Percentiles rank a stretch among this genome's conserved stretches.
phyloP scores from a whole-genome alignment of 2,329 filamentous ascomycete genomes.

The Claviceps sp. region DNA sequence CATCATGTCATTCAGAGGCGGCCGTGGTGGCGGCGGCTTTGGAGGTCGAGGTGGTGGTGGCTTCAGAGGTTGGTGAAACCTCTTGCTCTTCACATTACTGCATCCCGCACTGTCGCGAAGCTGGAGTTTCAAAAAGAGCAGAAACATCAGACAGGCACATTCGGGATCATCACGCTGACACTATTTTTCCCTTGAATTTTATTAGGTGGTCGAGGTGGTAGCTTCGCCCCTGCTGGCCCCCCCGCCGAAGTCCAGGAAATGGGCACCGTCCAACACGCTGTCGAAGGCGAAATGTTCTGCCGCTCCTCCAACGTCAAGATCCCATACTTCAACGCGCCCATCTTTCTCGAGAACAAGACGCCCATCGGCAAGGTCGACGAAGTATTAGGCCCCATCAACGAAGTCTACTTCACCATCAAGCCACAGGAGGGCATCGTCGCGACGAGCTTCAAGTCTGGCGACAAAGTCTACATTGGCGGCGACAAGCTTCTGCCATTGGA shows the following conservation, averaged over 20 bases:
- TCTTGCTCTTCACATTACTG: not conserved
- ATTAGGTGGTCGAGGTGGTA: conserved; percentile 11
- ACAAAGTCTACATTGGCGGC: conserved; percentile 91
- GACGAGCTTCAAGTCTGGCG: conserved; percentile 84
- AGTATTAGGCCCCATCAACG: conserved; percentile 91
- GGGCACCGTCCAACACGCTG: conserved; percentile 86
- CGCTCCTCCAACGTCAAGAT: conserved; percentile 90
- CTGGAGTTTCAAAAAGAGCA: not conserved
- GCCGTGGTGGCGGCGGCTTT: conserved; percentile 10
- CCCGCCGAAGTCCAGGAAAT: conserved; percentile 45
- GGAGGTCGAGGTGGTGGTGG: conserved; percentile 10
- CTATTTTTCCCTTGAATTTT: not conserved
- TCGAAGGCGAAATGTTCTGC: conserved; percentile 97
- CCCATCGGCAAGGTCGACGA: conserved; percentile 95
- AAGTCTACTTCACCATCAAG: conserved; percentile 98
- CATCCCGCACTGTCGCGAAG: not conserved
- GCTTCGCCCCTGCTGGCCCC: conserved; percentile 8
- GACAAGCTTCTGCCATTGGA: conserved; percentile 94
- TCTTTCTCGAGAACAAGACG: conserved; percentile 98
- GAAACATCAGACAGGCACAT: not conserved
- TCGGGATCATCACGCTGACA: not conserved
- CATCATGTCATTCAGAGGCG: conserved; percentile 12
- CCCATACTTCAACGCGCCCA: conserved; percentile 96
- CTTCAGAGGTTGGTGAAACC: conserved; percentile 7
- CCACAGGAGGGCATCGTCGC: conserved; percentile 93